These are phyloP conservation scores for Sphaceloma murrayae DNA, from an alignment of 2,329 filamentous ascomycete species.

Conservation along the genomic window DNA sequence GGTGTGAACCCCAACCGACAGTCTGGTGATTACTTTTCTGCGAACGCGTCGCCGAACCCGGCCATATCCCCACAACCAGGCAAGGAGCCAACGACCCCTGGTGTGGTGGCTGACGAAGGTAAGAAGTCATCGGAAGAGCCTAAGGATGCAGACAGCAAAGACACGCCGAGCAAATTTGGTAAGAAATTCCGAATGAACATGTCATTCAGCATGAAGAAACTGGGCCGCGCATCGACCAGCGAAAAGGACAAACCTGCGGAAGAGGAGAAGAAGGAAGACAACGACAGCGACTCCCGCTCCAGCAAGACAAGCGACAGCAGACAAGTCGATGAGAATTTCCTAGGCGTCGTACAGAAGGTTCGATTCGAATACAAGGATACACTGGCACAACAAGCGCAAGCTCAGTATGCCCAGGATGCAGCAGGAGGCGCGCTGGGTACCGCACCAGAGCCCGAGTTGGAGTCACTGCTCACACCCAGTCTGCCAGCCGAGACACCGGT, in stretches of 20 bases:
- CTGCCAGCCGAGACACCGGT: slow-evolving; percentile 65
- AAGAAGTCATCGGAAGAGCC: slow-evolving; percentile 29
- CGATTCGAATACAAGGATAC: slow-evolving; percentile 63
- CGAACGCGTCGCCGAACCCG: slow-evolving; percentile 34
- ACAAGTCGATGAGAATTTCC: slow-evolving; percentile 65
- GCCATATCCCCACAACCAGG: slow-evolving; percentile 18
- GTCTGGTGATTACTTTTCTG: slow-evolving; percentile 74
- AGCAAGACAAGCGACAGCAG: slow-evolving; percentile 54
- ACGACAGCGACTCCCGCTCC: slow-evolving; percentile 49
- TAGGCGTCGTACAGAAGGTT: slow-evolving; percentile 63
- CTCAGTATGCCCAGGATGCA: slow-evolving; percentile 26
- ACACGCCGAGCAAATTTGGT: slow-evolving; percentile 46
- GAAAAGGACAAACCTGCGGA: slow-evolving; percentile 53
- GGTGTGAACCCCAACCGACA: slow-evolving; percentile 42
- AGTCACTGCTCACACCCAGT: slow-evolving; percentile 58
- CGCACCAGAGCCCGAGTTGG: slow-evolving; percentile 35
- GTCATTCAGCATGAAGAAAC: slow-evolving; percentile 69
- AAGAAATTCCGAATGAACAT: slow-evolving; percentile 70
- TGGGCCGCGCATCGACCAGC: slow-evolving; percentile 58
- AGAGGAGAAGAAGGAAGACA: slow-evolving; percentile 58
- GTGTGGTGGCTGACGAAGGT: slow-evolving; percentile 27
- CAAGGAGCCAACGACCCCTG: slow-evolving; percentile 27
- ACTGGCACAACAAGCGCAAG: slow-evolving; percentile 39
- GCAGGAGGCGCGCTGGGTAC: slow-evolving; percentile 25
- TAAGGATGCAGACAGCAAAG: slow-evolving; percentile 49